Conservation (phyloP, 192 early-diverging fungal genomes). For the Gorgonomyces haynaldii region DNA sequence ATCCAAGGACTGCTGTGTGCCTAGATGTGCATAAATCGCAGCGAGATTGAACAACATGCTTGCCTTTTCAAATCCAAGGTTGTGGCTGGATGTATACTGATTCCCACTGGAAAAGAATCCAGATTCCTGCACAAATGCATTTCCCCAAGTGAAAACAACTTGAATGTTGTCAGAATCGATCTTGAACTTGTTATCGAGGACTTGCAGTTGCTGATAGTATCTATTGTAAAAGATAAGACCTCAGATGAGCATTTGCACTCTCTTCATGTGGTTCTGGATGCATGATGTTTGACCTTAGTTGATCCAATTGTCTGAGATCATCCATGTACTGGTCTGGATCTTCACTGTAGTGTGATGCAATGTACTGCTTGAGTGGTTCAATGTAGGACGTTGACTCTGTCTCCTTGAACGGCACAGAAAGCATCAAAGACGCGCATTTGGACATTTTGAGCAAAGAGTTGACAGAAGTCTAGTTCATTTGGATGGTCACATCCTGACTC, state of each 20-base stretch:
- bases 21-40: constrained; percentile 74
- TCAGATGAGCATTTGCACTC: not conserved
- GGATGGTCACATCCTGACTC: not conserved
- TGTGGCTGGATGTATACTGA: constrained; percentile 33
- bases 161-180: constrained; percentile 62
- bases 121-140: constrained; percentile 52
- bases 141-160: constrained; percentile 59
- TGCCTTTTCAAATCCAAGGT: constrained; percentile 75
- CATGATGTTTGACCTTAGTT: constrained; percentile 59
- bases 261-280: constrained; percentile 38
- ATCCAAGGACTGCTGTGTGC: constrained; percentile 50
- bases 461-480: not conserved
- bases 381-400: constrained; percentile 17
- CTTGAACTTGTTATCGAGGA: constrained; percentile 75
- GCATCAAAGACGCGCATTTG: not conserved
- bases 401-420: constrained; percentile 3
- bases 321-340: constrained; percentile 75
- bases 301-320: constrained; percentile 73
- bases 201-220: constrained; percentile 79
- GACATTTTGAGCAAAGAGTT: not conserved
- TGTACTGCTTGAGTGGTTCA: constrained; percentile 47
- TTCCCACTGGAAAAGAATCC: constrained; percentile 7
- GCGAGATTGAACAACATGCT: constrained; percentile 77
- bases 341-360: constrained; percentile 68
- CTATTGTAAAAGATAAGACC: constrained; percentile 17